Base-by-base conservation (phyloP, 2,329 filamentous ascomycete genomes). In the Ophiostoma populinum region DNA sequence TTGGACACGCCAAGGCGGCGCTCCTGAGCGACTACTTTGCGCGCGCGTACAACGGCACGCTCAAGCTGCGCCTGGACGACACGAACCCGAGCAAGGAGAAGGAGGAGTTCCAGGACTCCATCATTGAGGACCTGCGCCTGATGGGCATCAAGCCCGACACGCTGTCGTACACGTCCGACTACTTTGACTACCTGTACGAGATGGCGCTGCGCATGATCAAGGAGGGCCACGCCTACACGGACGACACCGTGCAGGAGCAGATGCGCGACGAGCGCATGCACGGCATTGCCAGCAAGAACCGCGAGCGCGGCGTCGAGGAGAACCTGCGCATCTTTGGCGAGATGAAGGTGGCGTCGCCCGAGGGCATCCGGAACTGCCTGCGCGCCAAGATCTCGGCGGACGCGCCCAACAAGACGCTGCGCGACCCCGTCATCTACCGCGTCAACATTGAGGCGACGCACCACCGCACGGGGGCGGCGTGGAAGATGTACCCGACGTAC, bases 11-110 rank as follows among this genome's bases (percentile, higher is more conserved):
- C 46, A 95, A 95, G 61, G 52, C 51, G 4, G 51, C 50, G 7
- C 46, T 53, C 13, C 72, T 95, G 38, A 93, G 90, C 61, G 86
- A 95, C 55, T 95, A 92, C 65, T 95, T 95, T 48, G 87, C 85
- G 29, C 85, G 94, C 56, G 80, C 83, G 47, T 92, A 92, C 64
- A 76, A 87, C 41, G 90, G 90, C 49, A 92, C 79, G 49, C 66
- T 98, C 47, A 75, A 92, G 40, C 71, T 95, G 33, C 80, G 90
- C 40, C 90, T 98, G 51, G 90, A 98, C 53, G 90, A 98, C 52
- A 98, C 90, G 38, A 98, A 98, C 58, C 90, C 90, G 7, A 76
- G 80, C 40, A 95, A 95, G 56, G 90, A 98, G 65, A 94, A 92
- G 63, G 75, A 87, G 54, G 90, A 95, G 60, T 98, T 78, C 54